phyloP scores from a whole-genome alignment of 2,329 filamentous ascomycete genomes.

The Colletotrichum truncatum region DNA sequence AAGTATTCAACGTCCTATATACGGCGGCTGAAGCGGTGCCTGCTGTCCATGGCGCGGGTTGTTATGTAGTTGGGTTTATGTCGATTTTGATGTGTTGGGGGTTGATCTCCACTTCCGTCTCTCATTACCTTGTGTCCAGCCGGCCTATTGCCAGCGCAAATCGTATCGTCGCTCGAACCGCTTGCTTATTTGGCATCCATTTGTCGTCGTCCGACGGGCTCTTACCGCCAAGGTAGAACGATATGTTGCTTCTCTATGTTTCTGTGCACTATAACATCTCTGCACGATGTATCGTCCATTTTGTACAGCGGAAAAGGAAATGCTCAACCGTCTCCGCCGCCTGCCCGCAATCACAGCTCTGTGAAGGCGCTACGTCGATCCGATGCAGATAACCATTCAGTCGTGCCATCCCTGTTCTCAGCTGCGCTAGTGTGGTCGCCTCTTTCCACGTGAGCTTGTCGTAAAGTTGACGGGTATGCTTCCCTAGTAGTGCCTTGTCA shows the following conservation, averaged over 20 bases:
- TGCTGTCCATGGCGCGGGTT: too few relatives aligned
- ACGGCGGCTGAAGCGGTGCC: background rate
- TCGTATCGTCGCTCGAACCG: too few relatives aligned
- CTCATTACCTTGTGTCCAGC: background rate
- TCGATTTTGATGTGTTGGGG: background rate
- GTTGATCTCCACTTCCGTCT: background rate
- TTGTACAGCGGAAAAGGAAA: slow-evolving; percentile 29
- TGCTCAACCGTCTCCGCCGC: slow-evolving; percentile 34
- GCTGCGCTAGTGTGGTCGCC: too few relatives aligned
- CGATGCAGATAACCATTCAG: slow-evolving; percentile 31
- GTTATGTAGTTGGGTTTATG: background rate
- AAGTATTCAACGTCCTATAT: background rate
- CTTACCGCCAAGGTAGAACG: background rate
- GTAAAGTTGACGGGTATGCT: slow-evolving; percentile 31
- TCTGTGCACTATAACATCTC: background rate
- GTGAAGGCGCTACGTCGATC: slow-evolving; percentile 12
- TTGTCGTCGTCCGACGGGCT: background rate
- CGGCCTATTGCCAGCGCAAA: background rate
- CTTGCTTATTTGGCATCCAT: background rate
- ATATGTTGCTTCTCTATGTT: background rate
- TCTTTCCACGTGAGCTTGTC: slow-evolving; percentile 31
- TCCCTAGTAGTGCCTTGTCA: slow-evolving; percentile 18
- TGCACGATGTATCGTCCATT: slow-evolving; percentile 33
- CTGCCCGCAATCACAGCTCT: slow-evolving; percentile 24
- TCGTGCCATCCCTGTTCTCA: slow-evolving; percentile 31